Evolutionary conservation across 805 yeast species (phyloP).

Genomic region (Saturnispora mendoncae): DNA sequence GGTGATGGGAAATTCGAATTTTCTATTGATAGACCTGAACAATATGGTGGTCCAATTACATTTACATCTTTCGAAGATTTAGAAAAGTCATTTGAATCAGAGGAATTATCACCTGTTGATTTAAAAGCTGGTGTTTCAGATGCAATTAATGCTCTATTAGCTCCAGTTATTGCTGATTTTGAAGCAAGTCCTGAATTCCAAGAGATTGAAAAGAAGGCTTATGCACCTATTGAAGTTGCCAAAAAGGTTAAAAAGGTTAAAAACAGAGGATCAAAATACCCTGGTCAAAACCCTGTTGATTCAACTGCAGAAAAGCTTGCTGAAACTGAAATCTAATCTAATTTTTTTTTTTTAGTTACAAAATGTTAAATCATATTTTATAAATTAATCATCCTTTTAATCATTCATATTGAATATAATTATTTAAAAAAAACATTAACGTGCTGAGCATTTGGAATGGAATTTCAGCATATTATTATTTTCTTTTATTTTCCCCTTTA

Average conservation of each 20-base stretch:
- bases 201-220: conserved; percentile 68
- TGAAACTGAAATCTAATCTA: conserved; percentile 29
- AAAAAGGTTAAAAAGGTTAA: conserved; percentile 67
- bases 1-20: conserved; percentile 55
- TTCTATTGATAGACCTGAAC: conserved; percentile 83
- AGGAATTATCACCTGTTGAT: conserved; percentile 84
- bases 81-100: conserved; percentile 61
- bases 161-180: conserved; percentile 72
- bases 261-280: conserved; percentile 85
- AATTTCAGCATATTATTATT: too few species aligned
- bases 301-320: conserved; percentile 30
- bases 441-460: too few species aligned
- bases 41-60: conserved; percentile 89
- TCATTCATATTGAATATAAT: too few species aligned
- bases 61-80: conserved; percentile 60
- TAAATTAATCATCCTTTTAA: too few species aligned
- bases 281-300: conserved; percentile 43
- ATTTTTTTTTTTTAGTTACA: too few species aligned
- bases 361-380: too few species aligned
- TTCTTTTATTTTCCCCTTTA: too few species aligned
- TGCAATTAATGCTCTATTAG: conserved; percentile 69
- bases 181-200: conserved; percentile 58
- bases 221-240: conserved; percentile 64
- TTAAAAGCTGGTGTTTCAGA: conserved; percentile 88
- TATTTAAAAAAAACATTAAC: too few species aligned